Percentiles rank a stretch among this genome's conserved stretches.
These are phyloP conservation scores for Stephania yunnanensis DNA, from an alignment of 164 flowering plant genomes.

Conservation along the genomic window DNA sequence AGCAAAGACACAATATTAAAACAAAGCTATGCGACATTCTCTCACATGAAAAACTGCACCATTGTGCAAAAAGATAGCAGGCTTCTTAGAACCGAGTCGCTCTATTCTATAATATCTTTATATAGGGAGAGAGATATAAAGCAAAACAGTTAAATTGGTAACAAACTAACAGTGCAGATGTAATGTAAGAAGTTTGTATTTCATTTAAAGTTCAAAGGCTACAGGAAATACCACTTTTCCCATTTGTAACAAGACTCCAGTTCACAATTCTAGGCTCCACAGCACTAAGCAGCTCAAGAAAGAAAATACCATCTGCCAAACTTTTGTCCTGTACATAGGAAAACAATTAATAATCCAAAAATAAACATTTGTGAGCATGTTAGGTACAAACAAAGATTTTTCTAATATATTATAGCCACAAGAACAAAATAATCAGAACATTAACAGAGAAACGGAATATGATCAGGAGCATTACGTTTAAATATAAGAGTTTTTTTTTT, in stretches of 20 bases:
- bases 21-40: no score
- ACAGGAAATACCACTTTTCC: conserved; percentile 57
- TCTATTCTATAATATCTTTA: no score
- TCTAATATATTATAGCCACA: background rate
- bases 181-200: conserved; percentile 30
- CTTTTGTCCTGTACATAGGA: conserved; percentile 55
- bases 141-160: no score
- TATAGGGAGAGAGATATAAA: no score
- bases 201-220: conserved; percentile 28
- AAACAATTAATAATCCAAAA: background rate
- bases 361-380: background rate
- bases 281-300: conserved; percentile 86
- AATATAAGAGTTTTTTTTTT: no score
- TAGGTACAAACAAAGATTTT: background rate
- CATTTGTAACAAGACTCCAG: conserved; percentile 87
- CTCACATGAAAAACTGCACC: no score
- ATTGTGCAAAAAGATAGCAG: no score
- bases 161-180: no score
- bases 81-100: no score
- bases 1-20: no score
- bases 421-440: background rate
- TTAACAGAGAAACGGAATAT: background rate
- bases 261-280: conserved; percentile 92
- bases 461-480: background rate
- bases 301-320: conserved; percentile 70